These are phyloP conservation scores for Arctium lappa DNA, from an alignment of 129 eudicot genomes.

Conservation along the genomic window DNA sequence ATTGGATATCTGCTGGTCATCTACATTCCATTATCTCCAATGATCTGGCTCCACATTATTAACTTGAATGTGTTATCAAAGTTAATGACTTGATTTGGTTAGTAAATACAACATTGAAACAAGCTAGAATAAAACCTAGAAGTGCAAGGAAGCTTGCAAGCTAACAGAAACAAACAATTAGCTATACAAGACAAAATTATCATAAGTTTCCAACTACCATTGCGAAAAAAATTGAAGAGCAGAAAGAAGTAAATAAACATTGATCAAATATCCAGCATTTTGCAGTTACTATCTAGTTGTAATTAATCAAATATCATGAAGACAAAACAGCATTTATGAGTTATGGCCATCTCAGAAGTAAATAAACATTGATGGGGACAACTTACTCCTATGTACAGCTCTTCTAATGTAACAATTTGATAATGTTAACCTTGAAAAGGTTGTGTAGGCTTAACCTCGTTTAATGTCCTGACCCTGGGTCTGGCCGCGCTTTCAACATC, in stretches of 20 bases:
- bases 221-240: not conserved
- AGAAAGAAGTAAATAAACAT: not conserved
- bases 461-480: not conserved
- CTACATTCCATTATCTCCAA: not conserved
- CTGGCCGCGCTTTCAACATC: slow-evolving; percentile 11
- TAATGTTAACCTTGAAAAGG: slow-evolving; percentile 11
- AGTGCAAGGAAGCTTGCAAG: not conserved
- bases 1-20: slow-evolving; percentile 10
- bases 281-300: slow-evolving; percentile 11
- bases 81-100: not conserved
- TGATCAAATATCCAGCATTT: not conserved
- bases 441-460: slow-evolving; percentile 26
- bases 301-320: slow-evolving; percentile 10
- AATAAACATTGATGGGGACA: slow-evolving; percentile 14
- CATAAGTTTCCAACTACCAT: slow-evolving; percentile 11
- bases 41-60: not conserved
- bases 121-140: not conserved
- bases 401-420: slow-evolving; percentile 13
- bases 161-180: slow-evolving; percentile 4
- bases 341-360: slow-evolving; percentile 20
- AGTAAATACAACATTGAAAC: not conserved
- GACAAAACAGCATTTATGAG: slow-evolving; percentile 17
- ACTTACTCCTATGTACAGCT: slow-evolving; percentile 30
- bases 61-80: not conserved
- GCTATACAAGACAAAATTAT: not conserved